Evolutionary conservation across 208 protist species (phyloP), one percentile per base, ranked within the genome.

Genomic region (Leptomonas seymouri): DNA sequence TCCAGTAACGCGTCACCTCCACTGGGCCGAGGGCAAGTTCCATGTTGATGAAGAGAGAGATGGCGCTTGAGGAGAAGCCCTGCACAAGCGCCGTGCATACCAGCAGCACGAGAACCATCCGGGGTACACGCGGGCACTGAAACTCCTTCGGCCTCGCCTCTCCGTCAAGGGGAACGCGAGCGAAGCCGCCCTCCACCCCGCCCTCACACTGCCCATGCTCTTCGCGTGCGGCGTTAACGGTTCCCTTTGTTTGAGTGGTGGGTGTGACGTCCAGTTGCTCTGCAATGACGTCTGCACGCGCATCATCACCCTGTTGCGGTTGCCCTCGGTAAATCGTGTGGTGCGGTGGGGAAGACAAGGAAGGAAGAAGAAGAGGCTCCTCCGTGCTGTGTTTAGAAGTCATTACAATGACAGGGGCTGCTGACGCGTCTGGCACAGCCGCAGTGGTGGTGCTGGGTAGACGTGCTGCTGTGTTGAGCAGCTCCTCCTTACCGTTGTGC

Each of bases 1-100:
- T 64, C 76, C 79, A 85, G 58, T 83, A 85, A 51, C 31, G 67
- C 54, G 56, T 51, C 61, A 82, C 76, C 55, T 82, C 68, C 3
- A 76, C 69, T 15, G 82, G 79, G 21, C 61, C 59, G 39, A 76
- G 67, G 12, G 23, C 42, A 28, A 85, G 39, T 42, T 70, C 67
- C 36, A 56, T 41, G 57, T 80, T 79, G 0, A 83, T 78, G 68
- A 83, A 80, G 28, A 85, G 50, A 20, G 46, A 53, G n/a, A 88
- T 61, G 36, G 61, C 56, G 49, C 65, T 73, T 3, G 67, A 34
- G 2, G 76, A 79, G 63, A 83, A 80, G 20, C 67, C 59, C 57
- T 83, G 76, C n/a, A 70, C 67, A 4, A 79, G 34, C 3, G 79
- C 49, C 48, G 68, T 67, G 21, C 59, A 53, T 3, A 88, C n/a